Conservation (phyloP, 257 asterid genomes). For the Solanum ahanhuiri region DNA sequence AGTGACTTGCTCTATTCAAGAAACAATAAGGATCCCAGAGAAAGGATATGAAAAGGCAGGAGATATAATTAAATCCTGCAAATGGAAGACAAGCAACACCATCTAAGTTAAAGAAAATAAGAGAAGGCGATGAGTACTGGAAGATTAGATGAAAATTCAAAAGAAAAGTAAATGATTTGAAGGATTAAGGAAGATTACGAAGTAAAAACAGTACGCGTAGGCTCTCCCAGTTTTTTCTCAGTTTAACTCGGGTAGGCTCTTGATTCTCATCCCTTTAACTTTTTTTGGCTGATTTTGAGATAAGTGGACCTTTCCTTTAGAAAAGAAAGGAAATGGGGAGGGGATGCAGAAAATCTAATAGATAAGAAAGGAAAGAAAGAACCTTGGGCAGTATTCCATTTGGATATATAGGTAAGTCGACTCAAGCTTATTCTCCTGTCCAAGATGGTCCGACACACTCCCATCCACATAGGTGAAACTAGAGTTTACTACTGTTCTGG, state of each 20-base stretch:
- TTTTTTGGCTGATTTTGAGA: neutral
- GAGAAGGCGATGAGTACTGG: neutral
- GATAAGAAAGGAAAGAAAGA: neutral
- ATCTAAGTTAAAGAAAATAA: neutral
- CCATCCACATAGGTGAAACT: constrained; percentile 57
- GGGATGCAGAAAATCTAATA: neutral
- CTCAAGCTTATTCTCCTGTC: constrained; percentile 51
- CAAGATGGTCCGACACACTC: constrained; percentile 44
- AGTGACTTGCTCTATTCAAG: neutral
- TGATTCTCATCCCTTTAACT: neutral
- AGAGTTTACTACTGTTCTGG: constrained; percentile 54
- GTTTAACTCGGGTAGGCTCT: neutral
- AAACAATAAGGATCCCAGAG: neutral
- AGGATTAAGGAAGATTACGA: neutral
- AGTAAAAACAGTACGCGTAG: neutral
- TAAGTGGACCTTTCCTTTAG: neutral
- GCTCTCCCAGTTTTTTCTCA: neutral
- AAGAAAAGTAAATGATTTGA: neutral
- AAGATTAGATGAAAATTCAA: neutral
- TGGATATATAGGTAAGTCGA: constrained; percentile 89
- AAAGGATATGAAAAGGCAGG: neutral
- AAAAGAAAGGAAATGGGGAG: neutral
- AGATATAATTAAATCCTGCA: neutral
- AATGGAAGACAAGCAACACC: neutral
- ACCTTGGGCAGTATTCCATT: constrained; percentile 99